Base-by-base conservation (phyloP, 306 rosid species). In the Oemleria cerasiformis region DNA sequence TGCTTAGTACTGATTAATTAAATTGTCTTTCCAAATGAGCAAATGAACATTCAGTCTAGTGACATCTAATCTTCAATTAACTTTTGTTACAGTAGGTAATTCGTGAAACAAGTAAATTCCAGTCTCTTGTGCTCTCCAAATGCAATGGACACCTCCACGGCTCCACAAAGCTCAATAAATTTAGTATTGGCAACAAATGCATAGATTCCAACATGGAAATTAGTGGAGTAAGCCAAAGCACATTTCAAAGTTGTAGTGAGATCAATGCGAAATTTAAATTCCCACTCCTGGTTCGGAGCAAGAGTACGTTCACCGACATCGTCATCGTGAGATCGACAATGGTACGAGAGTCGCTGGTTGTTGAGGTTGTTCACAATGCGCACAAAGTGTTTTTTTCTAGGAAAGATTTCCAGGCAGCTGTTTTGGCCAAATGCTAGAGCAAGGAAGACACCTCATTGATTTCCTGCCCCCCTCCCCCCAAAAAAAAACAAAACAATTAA, bases 81-180 rank as follows among this genome's bases (percentile, higher is more conserved):
- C n/a, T n/a, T n/a, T n/a, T n/a, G n/a, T n/a, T n/a, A n/a, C n/a
- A n/a, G n/a, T n/a, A n/a, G n/a, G n/a, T n/a, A n/a, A n/a, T n/a
- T n/a, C n/a, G 2, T 13, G 1, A 8, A 12, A 58, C n/a, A 58
- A 58, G 63, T 25, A 58, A 12, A 58, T 25, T 12, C 63, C 63
- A 58, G n/a, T 8, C 41, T 14, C 41, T 58, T n/a, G 7, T 2
- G 41, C 41, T 11, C n/a, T 58, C 63, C 41, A 58, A 4, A 25
- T 58, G 41, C 63, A 64, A 64, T 64, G 68, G 13, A 5, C 53
- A 42, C 68, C 39, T 11, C 38, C 39, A 43, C 53, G n/a, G n/a
- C n/a, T n/a, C n/a, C n/a, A n/a, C n/a, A 64, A 1, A 11, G 2
- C 15, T 7, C 10, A 6, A 40, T 7, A n/a, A 40, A 19, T 0